Evolutionary conservation across 345 rosid species (phyloP).

Genomic region (Citrus cavaleriei): DNA sequence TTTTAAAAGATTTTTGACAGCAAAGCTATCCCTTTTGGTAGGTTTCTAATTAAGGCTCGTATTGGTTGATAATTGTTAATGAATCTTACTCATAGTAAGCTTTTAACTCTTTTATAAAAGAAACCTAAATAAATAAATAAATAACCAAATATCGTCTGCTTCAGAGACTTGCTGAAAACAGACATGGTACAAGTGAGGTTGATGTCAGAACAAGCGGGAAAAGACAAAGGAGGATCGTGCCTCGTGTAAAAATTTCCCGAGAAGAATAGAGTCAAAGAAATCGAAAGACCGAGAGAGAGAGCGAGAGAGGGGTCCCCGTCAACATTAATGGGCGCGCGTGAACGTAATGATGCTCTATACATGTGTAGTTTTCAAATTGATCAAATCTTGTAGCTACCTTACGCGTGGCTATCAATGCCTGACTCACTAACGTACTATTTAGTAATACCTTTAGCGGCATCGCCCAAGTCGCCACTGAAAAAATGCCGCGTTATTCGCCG

Average conservation of each 20-base stretch:
- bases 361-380: background rate
- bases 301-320: background rate
- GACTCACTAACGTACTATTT: background rate
- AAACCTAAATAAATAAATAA: background rate
- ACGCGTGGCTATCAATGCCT: background rate
- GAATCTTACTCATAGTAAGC: too few species aligned
- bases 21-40: too few species aligned
- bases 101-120: background rate
- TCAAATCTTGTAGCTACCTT: background rate
- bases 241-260: background rate
- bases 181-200: background rate
- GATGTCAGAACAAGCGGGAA: background rate
- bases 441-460: too few species aligned
- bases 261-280: background rate
- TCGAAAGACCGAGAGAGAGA: background rate
- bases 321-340: constrained; percentile 22
- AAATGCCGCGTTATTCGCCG: constrained; percentile 15
- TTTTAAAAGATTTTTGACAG: too few species aligned
- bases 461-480: background rate
- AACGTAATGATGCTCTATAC: background rate
- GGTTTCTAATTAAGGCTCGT: too few species aligned
- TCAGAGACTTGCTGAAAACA: background rate
- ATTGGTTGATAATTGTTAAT: too few species aligned
- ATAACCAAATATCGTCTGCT: background rate
- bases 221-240: background rate